Base-by-base conservation (phyloP, 129 eudicot species). In the Flaveria robusta region DNA sequence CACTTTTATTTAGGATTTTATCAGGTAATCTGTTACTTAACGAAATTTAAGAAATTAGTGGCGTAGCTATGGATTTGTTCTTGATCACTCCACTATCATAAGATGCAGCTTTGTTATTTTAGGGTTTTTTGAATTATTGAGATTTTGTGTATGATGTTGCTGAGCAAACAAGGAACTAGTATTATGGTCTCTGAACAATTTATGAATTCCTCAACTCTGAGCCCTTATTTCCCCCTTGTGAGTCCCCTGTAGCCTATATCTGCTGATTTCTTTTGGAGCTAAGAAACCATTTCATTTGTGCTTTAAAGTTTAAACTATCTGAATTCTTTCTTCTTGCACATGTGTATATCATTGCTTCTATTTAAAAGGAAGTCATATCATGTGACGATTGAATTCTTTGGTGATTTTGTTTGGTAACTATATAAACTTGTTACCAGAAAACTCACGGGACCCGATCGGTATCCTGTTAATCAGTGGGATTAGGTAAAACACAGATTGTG, bases 121-220 rank as follows among this genome's bases (percentile, higher is more conserved):
- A 3, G 46, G 2, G 16, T 46, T 60, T 60, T 13, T 7, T 56
- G 63, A 69, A 5, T 12, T 18, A 19, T 60, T 59, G 42, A 70
- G 45, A 65, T 70, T 69, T 42, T 43, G n/a, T 58, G n/a, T 56
- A 29, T 69, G 47, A 69, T 56, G 37, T 77, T n/a, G 47, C 56
- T 24, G 49, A 56, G 56, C 68, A 16, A 16, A 55, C 13, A 15
- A 68, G 49, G 75, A 54, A 29, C 29, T 13, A 24, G 29, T 23
- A 23, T 49, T 58, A 39, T n/a, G n/a, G n/a, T n/a, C n/a, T n/a
- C n/a, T n/a, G n/a, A n/a, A n/a, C n/a, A n/a, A n/a, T n/a, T 76
- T 63, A 19, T 39, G 42, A 34, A 58, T 58, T 5, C 12, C 43
- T 10, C 39, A 4, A 10, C 16, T 42, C n/a, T 42, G 16, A 15